phyloP scores from a whole-genome alignment of 2,329 filamentous ascomycete species.

The Fusarium cyanostomum region DNA sequence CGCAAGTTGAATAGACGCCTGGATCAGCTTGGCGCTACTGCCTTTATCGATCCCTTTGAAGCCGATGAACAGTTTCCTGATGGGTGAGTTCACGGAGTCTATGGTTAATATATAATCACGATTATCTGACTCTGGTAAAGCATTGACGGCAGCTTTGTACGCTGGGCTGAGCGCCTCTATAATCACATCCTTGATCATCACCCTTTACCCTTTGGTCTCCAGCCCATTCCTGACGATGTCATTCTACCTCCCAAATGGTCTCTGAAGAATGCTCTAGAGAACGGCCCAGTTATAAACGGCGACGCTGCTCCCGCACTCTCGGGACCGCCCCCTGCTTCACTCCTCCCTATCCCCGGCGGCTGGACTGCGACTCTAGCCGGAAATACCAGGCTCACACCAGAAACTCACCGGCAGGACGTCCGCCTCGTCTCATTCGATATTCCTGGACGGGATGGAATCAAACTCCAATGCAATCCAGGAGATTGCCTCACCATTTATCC shows the following conservation, averaged over 20 bases:
- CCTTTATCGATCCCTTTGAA: conserved; percentile 82
- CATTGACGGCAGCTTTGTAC: conserved; percentile 81
- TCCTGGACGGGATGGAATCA: conserved; percentile 35
- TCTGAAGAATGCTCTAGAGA: conserved; percentile 34
- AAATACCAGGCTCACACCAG: conserved; percentile 80
- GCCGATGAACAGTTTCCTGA: conserved; percentile 94
- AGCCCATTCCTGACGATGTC: conserved; percentile 77
- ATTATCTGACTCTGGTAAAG: conserved; percentile 54
- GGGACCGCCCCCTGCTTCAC: conserved; percentile 43
- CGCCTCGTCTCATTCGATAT: conserved; percentile 75
- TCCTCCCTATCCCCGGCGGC: conserved; percentile 66
- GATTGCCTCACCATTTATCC: conserved; percentile 85
- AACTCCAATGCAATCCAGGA: conserved; percentile 68
- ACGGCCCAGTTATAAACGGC: conserved; percentile 14
- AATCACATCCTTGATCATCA: conserved; percentile 72
- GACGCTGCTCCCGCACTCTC: conserved; percentile 14
- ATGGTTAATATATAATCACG: neutral
- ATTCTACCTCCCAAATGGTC: conserved; percentile 78
- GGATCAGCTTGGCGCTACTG: conserved; percentile 80
- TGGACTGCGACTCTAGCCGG: conserved; percentile 65
- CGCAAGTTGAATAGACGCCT: conserved; percentile 88
- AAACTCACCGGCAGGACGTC: conserved; percentile 91
- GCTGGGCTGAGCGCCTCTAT: conserved; percentile 77
- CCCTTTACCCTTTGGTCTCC: conserved; percentile 72
- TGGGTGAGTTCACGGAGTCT: conserved; percentile 66